Evolutionary conservation across 2,329 filamentous ascomycete genomes (phyloP).

Genomic region (Metarhizium anisopliae): DNA sequence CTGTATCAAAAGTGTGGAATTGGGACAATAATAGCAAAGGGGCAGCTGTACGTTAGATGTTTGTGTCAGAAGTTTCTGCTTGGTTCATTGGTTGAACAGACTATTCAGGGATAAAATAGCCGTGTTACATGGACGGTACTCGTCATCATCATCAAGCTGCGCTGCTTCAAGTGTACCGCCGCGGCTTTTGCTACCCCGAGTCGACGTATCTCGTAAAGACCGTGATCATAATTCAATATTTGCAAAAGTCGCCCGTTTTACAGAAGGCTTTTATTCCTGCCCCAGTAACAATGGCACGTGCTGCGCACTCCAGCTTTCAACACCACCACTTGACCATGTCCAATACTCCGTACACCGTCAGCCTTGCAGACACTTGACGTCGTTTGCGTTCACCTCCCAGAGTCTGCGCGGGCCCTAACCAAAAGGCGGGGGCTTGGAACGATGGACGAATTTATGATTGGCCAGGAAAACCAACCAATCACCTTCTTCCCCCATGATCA

Average conservation of each 20-base stretch:
- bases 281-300: not conserved
- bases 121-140: too few species aligned
- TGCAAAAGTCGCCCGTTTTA: not conserved
- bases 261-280: not conserved
- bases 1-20: too few species aligned
- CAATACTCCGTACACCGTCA: not conserved
- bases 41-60: not conserved
- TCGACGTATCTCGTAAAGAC: not conserved
- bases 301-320: too few species aligned
- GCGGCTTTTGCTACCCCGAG: too few species aligned
- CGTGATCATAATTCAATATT: not conserved
- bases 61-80: not conserved
- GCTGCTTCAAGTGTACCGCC: too few species aligned
- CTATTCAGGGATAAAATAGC: too few species aligned
- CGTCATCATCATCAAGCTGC: too few species aligned
- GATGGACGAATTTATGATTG: constrained; percentile 8
- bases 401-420: not conserved
- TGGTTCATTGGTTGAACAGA: not conserved
- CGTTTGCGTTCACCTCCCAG: not conserved
- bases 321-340: too few species aligned
- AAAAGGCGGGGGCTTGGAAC: not conserved
- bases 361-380: not conserved
- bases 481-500: not conserved
- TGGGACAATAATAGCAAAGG: not conserved
- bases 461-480: constrained; percentile 7